Base-by-base conservation (phyloP, 129 eudicot species). In the Flaveria bidentis region DNA sequence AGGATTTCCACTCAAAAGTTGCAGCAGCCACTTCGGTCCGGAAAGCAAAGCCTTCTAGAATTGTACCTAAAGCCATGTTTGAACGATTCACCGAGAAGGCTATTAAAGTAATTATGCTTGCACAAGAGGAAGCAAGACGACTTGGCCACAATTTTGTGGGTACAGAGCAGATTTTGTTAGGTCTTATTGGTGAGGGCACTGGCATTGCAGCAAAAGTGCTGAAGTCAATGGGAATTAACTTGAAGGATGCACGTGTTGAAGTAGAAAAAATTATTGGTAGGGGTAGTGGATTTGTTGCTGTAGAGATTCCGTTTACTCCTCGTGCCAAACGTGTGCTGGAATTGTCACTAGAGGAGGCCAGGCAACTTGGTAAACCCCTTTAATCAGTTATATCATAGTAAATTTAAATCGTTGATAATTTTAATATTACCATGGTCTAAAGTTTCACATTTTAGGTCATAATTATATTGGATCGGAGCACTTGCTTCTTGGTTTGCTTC, bases 271-370 rank as follows among this genome's bases (percentile, higher is more conserved):
- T 92, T 41, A 89, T 92, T 72, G 97, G 97, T 56, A 83, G 96
- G 75, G 97, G 96, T 36, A 88, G 93, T 80, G 98, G 97, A 46
- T 89, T 89, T 81, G 93, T 92, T 44, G 91, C 96, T 69, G 91
- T 88, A 57, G 96, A 91, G 83, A 91, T 91, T 65, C 96, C 96
- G 4, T 91, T 91, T 74, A 92, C 97, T 47, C 96, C 97, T 78
- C 98, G 96, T 46, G 98, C 98, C 45, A 92, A 92, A 77, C 98
- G 93, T 68, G 98, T 92, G 58, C 72, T 92, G 55, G 96, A 92
- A 80, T 88, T 89, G 55, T 92, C 98, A 10, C 81, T 92, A 39
- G 98, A 92, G 88, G 98, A 92, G 80, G 98, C 98, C 50, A 88
- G 98, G 3, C 93, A 86, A 77, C 93, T 92, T 67, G 98, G 98